Base-by-base conservation (phyloP, 345 rosid species). In the Eucalyptus urophylla region DNA sequence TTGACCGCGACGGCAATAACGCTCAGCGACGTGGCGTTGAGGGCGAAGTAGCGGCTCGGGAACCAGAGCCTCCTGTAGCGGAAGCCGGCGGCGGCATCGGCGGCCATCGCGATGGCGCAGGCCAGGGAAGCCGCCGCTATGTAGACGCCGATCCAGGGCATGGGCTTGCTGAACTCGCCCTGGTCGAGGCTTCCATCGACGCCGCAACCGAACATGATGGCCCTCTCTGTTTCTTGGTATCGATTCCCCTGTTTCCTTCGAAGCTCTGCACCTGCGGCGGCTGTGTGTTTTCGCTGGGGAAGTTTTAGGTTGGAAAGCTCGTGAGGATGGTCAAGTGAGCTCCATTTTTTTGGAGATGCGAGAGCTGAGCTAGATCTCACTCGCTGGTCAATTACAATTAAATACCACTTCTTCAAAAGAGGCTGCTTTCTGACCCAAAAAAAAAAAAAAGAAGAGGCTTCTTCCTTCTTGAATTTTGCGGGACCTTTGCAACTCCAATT, bases 71-170 rank as follows among this genome's bases (percentile, higher is more conserved):
- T 97, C 7, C 91, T 87, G 91, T 91, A 91, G 90, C 93, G 91
- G 92, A 94, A 94, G 58, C 98, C 96, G 86, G 85, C 92, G 88
- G 97, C 83, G 50, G 95, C 92, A 86, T 97, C 99, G 9, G 89
- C 92, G 37, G 94, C 96, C 99, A 97, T 97, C 12, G 96, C 95
- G 51, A 94, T 54, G 45, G 95, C 98, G 90, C 98, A 96, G 88
- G 91, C 92, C 5, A 96, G 89, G 76, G 99, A 94, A 72, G 98
- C 99, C 33, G 86, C 91, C 31, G 98, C 99, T 21, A 97, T 93
- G 88, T 97, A 97, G 91, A 97, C 43, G 90, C 99, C 99, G 65
- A 97, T 97, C 94, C 95, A 95, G 49, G 98, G 99, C 89, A 96
- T 65, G 43, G 99, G 99, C 90, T 92, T 92, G 49, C 94, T 93